Conservation (phyloP, 2,329 filamentous ascomycete species). For the Talaromyces sp. region DNA sequence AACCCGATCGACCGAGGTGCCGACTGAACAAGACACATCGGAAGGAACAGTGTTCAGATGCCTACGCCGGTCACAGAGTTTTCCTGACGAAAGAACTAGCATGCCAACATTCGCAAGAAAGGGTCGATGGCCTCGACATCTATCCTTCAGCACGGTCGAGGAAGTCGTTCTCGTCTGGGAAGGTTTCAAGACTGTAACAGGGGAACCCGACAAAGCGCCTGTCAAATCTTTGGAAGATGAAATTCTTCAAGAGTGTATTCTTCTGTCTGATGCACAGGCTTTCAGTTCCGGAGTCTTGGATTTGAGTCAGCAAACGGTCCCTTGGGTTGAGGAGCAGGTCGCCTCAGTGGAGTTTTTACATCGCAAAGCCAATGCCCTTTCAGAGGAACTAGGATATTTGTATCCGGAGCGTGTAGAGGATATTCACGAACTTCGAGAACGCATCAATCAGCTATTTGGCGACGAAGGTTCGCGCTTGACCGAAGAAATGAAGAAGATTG, state of each 20-base stretch:
- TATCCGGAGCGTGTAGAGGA: constrained; percentile 70
- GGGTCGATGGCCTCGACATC: constrained; percentile 40
- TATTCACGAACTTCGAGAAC: constrained; percentile 66
- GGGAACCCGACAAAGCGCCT: constrained; percentile 33
- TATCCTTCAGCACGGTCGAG: constrained; percentile 51
- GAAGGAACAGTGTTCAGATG: constrained; percentile 31
- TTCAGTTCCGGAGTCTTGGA: constrained; percentile 39
- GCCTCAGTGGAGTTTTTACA: constrained; percentile 59
- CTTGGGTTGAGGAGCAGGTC: constrained; percentile 47
- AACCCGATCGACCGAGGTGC: constrained; percentile 32
- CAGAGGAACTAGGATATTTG: constrained; percentile 63
- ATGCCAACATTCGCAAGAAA: constrained; percentile 23
- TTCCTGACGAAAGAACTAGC: constrained; percentile 22
- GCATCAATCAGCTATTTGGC: constrained; percentile 66
- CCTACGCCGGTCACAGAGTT: constrained; percentile 41
- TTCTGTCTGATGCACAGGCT: constrained; percentile 37
- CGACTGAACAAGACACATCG: constrained; percentile 31
- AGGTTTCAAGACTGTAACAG: constrained; percentile 27
- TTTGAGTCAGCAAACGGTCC: constrained; percentile 38
- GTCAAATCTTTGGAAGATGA: constrained; percentile 43
- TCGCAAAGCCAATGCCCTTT: constrained; percentile 60
- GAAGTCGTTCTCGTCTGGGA: constrained; percentile 44
- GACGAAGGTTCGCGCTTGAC: constrained; percentile 67
- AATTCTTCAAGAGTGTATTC: constrained; percentile 40
- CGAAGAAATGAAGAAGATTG: constrained; percentile 74